phyloP scores from a whole-genome alignment of 352 stramenopile species.

The Elongisporangium undulatum region DNA sequence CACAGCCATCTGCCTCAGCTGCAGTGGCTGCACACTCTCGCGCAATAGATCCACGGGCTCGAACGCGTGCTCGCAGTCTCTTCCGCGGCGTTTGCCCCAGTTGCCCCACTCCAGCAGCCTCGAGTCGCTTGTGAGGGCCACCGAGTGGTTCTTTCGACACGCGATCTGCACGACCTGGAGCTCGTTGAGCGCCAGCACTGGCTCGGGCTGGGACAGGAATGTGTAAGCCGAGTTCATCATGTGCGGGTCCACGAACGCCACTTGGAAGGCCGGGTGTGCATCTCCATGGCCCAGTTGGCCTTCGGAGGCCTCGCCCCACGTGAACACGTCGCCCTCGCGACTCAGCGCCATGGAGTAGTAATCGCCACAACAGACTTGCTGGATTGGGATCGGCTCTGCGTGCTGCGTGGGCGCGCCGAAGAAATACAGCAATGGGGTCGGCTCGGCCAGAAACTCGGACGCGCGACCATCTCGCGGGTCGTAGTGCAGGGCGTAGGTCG shows the following conservation, averaged over 20 bases:
- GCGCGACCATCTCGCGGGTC: constrained; percentile 40
- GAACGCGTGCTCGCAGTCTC: constrained; percentile 58
- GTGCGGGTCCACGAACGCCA: constrained; percentile 54
- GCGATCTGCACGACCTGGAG: constrained; percentile 35
- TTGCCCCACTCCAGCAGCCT: constrained; percentile 68
- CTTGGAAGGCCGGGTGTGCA: constrained; percentile 42
- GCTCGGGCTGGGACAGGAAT: constrained; percentile 55
- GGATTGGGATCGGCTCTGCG: constrained; percentile 56
- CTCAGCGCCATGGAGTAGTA: constrained; percentile 67
- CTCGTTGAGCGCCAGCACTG: constrained; percentile 46
- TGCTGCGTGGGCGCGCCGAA: constrained; percentile 42
- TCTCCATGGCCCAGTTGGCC: constrained; percentile 67
- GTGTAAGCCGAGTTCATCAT: constrained; percentile 72
- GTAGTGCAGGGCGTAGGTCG: constrained; percentile 41
- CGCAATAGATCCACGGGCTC: constrained; percentile 28
- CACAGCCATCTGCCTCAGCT: constrained; percentile 36
- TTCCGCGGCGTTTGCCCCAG: constrained; percentile 49
- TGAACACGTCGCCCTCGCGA: constrained; percentile 61
- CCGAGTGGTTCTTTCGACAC: constrained; percentile 55
- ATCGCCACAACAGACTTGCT: constrained; percentile 54
- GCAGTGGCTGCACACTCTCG: constrained; percentile 12
- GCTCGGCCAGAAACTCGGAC: constrained; percentile 35
- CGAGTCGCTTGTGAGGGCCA: constrained; percentile 31
- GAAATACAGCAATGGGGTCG: constrained; percentile 62
- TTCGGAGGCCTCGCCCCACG: constrained; percentile 72